A percentile compares a stretch with the other conserved stretches of the same genome.
These are phyloP conservation scores for Pugionium cornutum DNA, from an alignment of 345 rosid genomes.

Conservation along the genomic window DNA sequence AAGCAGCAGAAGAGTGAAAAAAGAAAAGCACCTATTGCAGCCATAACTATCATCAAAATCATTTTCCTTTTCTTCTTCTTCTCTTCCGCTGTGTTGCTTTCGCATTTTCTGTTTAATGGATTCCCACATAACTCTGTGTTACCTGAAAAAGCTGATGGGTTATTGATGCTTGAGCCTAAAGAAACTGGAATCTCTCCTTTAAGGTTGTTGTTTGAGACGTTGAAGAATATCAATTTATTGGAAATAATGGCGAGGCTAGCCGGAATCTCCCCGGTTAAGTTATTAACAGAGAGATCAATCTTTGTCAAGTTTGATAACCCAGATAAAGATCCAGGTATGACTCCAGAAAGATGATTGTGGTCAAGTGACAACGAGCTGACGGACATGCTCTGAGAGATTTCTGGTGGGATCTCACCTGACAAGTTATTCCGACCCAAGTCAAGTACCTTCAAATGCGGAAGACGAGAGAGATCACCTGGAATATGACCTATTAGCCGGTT, in stretches of 20 bases:
- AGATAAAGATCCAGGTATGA: conserved; percentile 64
- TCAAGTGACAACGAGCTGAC: conserved; percentile 56
- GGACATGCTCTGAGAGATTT: conserved; percentile 51
- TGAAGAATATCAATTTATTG: conserved; percentile 54
- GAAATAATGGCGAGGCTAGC: conserved; percentile 49
- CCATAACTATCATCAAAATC: conserved; percentile 58
- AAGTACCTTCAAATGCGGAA: conserved; percentile 55
- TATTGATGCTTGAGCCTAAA: conserved; percentile 60
- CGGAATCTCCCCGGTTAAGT: conserved; percentile 77
- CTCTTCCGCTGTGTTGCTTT: conserved; percentile 35
- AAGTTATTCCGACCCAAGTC: conserved; percentile 72
- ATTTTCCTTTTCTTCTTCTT: conserved; percentile 57
- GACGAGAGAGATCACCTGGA: conserved; percentile 69
- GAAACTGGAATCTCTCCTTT: conserved; percentile 67
- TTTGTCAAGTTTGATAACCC: conserved; percentile 53
- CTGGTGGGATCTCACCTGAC: conserved; percentile 67
- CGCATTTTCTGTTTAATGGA: conserved; percentile 60
- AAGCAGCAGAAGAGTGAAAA: conserved; percentile 78
- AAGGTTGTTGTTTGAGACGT: conserved; percentile 72
- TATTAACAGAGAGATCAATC: conserved; percentile 78
- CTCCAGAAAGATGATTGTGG: conserved; percentile 66
- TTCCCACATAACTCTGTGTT: conserved; percentile 70
- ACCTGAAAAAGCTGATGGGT: conserved; percentile 57
- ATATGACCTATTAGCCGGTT: conserved; percentile 63
- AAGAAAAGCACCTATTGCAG: conserved; percentile 57